Base-by-base conservation (phyloP, 169 alveolate species). In the Plasmodium berghei region DNA sequence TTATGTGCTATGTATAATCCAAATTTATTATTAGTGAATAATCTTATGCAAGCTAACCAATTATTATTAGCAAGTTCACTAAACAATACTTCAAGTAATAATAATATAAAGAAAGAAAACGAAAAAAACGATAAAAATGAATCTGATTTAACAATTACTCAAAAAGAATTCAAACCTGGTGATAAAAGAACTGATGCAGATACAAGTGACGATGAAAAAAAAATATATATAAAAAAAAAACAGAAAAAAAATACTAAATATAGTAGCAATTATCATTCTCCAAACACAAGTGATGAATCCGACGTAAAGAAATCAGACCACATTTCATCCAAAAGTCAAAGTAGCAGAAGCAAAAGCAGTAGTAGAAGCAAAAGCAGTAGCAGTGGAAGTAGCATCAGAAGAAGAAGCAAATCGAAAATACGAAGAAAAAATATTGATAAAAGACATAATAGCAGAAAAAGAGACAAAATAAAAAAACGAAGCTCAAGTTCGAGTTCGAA, bases 1-100 rank as follows among this genome's bases (percentile, higher is more conserved):
- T 73, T 90, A 59, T 69, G 83, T 46, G 91, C 91, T 5, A 69
- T 85, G 91, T 85, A 85, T 42, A 85, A 85, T 4, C 69, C 91
- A 16, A 70, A 72, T 66, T 14, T 72, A 5, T 59, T 70, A 14
- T n/a, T 85, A 48, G 74, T 58, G 12, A 85, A 85, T 58, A 85
- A 85, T 42, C 55, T 85, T 28, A 61, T 58, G 1, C 48, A 58
- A 58, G 52, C 56, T 18, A 80, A 80, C 28, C 72, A 26, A 12
- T 54, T 34, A 8, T 28, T 85, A 45, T 14, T 70, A 6, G 22
- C 73, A 1, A 24, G 22, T 20, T 2, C 69, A 16, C 61, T 48
- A 28, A 40, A 56, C 16, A 28, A 12, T 54, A 24, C 58, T n/a
- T n/a, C 22, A 12, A 40, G 12, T 0, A 26, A 72, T n/a, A 34